Conservation (phyloP, 257 asterid genomes). For the Solanum piurae region DNA sequence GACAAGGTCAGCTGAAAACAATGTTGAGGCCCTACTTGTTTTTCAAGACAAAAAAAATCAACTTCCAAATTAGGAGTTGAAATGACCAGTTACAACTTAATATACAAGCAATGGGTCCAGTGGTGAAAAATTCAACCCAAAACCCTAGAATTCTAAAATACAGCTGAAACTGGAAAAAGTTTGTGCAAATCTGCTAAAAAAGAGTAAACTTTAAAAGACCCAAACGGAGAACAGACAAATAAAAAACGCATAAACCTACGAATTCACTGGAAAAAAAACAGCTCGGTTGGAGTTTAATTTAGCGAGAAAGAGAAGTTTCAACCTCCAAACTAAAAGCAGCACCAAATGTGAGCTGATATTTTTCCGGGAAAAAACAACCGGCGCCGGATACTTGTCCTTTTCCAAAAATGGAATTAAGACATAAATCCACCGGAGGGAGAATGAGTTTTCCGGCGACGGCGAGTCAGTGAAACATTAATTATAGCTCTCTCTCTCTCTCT, state of each 20-base stretch:
- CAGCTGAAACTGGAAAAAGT: background rate
- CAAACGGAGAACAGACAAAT: background rate
- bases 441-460: constrained; percentile 27
- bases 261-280: background rate
- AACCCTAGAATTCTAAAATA: background rate
- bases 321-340: constrained; percentile 7
- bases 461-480: constrained; percentile 24
- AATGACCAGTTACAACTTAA: background rate
- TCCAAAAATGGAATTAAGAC: background rate
- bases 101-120: background rate
- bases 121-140: background rate
- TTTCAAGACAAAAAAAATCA: background rate
- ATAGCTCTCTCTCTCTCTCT: constrained; percentile 22
- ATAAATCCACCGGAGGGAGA: constrained; percentile 4
- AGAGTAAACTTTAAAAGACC: background rate
- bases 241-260: background rate
- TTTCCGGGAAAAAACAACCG: constrained; percentile 4
- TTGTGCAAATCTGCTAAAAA: background rate
- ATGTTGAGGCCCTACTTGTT: background rate
- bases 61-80: background rate
- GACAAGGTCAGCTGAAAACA: background rate
- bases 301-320: constrained; percentile 3
- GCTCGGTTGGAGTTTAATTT: background rate
- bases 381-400: background rate
- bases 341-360: background rate